Base-by-base conservation (phyloP, 164 flowering plant genomes). In the Brasenia schreberi region DNA sequence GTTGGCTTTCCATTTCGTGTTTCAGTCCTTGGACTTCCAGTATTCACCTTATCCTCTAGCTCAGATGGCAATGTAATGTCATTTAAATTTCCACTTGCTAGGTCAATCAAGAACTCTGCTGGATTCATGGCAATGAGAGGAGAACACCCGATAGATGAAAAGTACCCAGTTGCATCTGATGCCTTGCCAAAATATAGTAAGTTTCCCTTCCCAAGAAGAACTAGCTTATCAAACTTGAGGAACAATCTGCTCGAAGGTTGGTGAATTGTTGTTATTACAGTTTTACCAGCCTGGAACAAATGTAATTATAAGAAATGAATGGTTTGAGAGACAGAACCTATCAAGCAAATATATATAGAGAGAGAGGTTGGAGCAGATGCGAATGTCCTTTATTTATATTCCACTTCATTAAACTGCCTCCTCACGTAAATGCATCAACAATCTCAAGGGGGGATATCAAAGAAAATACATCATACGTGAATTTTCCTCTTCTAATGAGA, bases 171-270 rank as follows among this genome's bases (percentile, higher is more conserved):
- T 67, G 91, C 95, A 74, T 89, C 92, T 16, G 97, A 87, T 65
- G 97, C 95, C 72, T 87, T 87, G 42, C 98, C 98, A 66, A 82
- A 94, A 81, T 89, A 91, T 39, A 94, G 81, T 81, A 91, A 74
- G 76, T 87, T 86, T 59, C 97, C 97, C 76, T 86, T 94, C 42
- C 96, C 92, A 1, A 94, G 85, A 73, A 94, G 90, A 68, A 94
- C 85, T 82, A 94, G 64, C 81, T 94, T 94, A 79, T 91, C 93
- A 64, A 94, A 94, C 72, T 84, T 91, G 80, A 86, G 95, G 78
- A 89, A 94, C 27, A 94, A 95, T 70, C 98, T 83, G 77, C 98
- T 91, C 17, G 98, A 91, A 70, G 98, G 98, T 76, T 94, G 98
- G 77, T 94, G 98, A 61, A 94, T 89, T 12, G 98, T 94, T 5